A percentile compares a stretch with the other conserved stretches of the same genome.
These are phyloP conservation scores for Amanita fuliginea DNA, from an alignment of 768 basidiomycete genomes.

Conservation along the genomic window DNA sequence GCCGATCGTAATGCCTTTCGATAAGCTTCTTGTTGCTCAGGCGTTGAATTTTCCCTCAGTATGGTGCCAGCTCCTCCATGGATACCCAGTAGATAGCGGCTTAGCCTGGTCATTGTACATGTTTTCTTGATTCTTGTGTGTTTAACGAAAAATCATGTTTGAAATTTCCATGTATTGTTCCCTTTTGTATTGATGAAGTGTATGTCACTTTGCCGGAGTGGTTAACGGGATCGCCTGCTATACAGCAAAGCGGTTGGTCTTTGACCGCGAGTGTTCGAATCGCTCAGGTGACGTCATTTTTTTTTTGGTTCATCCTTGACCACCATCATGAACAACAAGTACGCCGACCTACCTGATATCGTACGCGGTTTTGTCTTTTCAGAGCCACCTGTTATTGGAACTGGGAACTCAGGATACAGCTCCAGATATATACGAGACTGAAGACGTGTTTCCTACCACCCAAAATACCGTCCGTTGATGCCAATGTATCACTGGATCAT, in stretches of 20 bases:
- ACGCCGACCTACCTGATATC: slow-evolving; percentile 86
- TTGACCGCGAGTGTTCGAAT: slow-evolving; percentile 44
- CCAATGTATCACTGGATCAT: background rate
- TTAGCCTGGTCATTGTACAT: background rate
- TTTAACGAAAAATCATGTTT: too few relatives aligned
- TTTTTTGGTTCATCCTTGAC: slow-evolving; percentile 2
- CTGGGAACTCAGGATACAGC: slow-evolving; percentile 61
- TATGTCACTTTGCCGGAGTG: slow-evolving; percentile 88
- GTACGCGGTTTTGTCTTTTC: slow-evolving; percentile 33
- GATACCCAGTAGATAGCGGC: slow-evolving; percentile 43
- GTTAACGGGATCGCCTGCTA: slow-evolving; percentile 85
- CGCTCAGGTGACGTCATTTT: slow-evolving; percentile 38
- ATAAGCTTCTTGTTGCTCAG: slow-evolving; percentile 48
- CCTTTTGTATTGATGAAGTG: slow-evolving; percentile 11
- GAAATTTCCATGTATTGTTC: slow-evolving; percentile 7
- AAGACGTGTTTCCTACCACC: slow-evolving; percentile 54
- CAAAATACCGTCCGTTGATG: slow-evolving; percentile 35
- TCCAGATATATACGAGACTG: slow-evolving; percentile 87
- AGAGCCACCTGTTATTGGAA: background rate
- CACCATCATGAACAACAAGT: slow-evolving; percentile 60
- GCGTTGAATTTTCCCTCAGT: slow-evolving; percentile 42
- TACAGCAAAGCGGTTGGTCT: slow-evolving; percentile 32
- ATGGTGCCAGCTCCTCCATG: slow-evolving; percentile 79
- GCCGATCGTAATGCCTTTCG: slow-evolving; percentile 42
- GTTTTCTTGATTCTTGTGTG: background rate